Conservation (phyloP, 805 yeast species). For the Metschnikowia baotianmanensis region DNA sequence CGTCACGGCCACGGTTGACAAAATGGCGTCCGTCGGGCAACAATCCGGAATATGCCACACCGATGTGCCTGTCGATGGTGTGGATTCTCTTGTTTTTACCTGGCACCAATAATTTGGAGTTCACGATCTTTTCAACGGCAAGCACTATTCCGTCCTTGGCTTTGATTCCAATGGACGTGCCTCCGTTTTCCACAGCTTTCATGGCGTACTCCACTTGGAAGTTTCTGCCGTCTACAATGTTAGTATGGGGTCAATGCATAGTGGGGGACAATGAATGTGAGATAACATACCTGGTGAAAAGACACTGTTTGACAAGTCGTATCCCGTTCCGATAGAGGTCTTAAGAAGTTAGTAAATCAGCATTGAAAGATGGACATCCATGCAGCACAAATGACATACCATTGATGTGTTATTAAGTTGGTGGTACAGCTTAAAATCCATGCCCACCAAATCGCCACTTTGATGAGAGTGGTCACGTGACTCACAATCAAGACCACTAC, state of each 20-base stretch:
- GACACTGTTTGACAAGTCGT: slow-evolving; percentile 95
- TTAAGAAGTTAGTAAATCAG: slow-evolving; percentile 11
- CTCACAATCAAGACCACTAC: background rate
- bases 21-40: slow-evolving; percentile 96
- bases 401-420: background rate
- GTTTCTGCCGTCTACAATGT: slow-evolving; percentile 74
- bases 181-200: slow-evolving; percentile 97
- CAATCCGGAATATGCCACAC: slow-evolving; percentile 92
- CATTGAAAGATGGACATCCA: background rate
- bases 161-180: slow-evolving; percentile 90
- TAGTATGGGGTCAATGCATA: slow-evolving; percentile 29
- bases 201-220: slow-evolving; percentile 98
- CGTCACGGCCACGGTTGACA: slow-evolving; percentile 89
- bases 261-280: background rate
- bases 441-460: slow-evolving; percentile 12
- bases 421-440: background rate
- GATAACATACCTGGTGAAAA: slow-evolving; percentile 66
- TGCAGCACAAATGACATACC: slow-evolving; percentile 1
- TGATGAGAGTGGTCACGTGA: slow-evolving; percentile 9
- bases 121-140: slow-evolving; percentile 91
- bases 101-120: slow-evolving; percentile 85
- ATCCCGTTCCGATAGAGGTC: slow-evolving; percentile 96
- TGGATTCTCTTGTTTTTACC: slow-evolving; percentile 88
- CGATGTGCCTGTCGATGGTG: slow-evolving; percentile 89
- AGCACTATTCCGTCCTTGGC: slow-evolving; percentile 93